Conservation (phyloP, 2,329 filamentous ascomycete genomes). For the Knufia petricola region DNA sequence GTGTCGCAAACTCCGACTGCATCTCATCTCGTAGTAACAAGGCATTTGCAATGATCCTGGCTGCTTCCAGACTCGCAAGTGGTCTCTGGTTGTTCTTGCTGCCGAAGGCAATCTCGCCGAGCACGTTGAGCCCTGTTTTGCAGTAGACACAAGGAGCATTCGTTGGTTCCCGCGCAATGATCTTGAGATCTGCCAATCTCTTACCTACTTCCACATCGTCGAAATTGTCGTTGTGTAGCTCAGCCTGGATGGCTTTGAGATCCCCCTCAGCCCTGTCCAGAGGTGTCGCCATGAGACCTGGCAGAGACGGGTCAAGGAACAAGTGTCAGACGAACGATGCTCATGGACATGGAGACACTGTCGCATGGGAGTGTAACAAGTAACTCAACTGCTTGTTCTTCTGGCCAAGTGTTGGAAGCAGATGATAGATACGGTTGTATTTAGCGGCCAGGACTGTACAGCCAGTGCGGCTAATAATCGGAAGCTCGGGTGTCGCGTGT, state of each 20-base stretch:
- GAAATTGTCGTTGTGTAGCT: slow-evolving; percentile 6
- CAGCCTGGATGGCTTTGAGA: neutral
- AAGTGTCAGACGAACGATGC: too few relatives aligned
- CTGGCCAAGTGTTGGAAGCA: too few relatives aligned
- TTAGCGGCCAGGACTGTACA: too few relatives aligned
- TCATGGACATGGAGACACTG: too few relatives aligned
- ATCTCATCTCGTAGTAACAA: slow-evolving; percentile 60
- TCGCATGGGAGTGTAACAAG: too few relatives aligned
- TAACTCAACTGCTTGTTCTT: too few relatives aligned
- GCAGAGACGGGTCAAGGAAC: too few relatives aligned
- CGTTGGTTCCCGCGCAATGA: slow-evolving; percentile 61
- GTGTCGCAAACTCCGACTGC: slow-evolving; percentile 62
- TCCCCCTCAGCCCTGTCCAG: neutral
- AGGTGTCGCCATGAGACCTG: neutral
- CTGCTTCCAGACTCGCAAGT: slow-evolving; percentile 7
- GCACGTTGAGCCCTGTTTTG: slow-evolving; percentile 61
- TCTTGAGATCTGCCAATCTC: slow-evolving; percentile 57
- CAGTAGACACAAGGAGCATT: slow-evolving; percentile 77
- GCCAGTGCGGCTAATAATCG: neutral
- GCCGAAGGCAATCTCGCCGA: slow-evolving; percentile 65
- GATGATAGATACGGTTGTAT: too few relatives aligned
- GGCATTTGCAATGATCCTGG: slow-evolving; percentile 63
- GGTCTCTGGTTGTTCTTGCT: slow-evolving; percentile 51
- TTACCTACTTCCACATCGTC: slow-evolving; percentile 25
- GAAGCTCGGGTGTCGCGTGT: neutral